phyloP scores from a whole-genome alignment of 768 basidiomycete species.

The Tulasnella sp. region DNA sequence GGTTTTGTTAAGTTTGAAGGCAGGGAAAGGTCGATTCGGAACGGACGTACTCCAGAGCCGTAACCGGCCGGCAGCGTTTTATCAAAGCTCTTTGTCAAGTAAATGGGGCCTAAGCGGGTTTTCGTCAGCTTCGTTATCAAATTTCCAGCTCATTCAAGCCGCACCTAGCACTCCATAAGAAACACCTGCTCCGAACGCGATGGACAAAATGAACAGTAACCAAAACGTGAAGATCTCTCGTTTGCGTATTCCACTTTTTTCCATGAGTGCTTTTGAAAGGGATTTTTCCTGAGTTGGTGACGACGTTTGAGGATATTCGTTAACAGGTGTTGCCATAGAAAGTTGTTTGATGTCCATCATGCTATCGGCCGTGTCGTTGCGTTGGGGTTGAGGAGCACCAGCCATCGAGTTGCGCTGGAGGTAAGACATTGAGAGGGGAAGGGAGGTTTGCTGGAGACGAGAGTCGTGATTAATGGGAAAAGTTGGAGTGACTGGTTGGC shows the following conservation, averaged over 20 bases:
- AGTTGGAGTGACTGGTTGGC: not conserved
- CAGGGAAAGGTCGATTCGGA: not conserved
- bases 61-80: slow-evolving; percentile 5
- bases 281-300: not conserved
- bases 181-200: slow-evolving; percentile 3
- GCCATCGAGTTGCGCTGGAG: too few relatives aligned
- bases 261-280: not conserved
- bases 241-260: not conserved
- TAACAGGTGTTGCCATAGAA: not conserved
- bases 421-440: not conserved
- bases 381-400: not conserved
- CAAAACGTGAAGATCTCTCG: slow-evolving; percentile 10
- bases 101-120: not conserved
- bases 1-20: not conserved
- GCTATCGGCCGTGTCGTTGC: not conserved
- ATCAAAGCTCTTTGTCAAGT: not conserved
- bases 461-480: not conserved
- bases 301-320: not conserved
- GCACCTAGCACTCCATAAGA: slow-evolving; percentile 1
- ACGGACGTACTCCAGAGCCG: not conserved
- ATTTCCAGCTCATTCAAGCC: not conserved
- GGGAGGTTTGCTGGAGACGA: not conserved
- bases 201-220: not conserved
- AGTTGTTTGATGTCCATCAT: not conserved
- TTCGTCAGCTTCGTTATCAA: not conserved